These are phyloP conservation scores for Fulvia fulva DNA, from an alignment of 2,329 filamentous ascomycete species.

Conservation along the genomic window DNA sequence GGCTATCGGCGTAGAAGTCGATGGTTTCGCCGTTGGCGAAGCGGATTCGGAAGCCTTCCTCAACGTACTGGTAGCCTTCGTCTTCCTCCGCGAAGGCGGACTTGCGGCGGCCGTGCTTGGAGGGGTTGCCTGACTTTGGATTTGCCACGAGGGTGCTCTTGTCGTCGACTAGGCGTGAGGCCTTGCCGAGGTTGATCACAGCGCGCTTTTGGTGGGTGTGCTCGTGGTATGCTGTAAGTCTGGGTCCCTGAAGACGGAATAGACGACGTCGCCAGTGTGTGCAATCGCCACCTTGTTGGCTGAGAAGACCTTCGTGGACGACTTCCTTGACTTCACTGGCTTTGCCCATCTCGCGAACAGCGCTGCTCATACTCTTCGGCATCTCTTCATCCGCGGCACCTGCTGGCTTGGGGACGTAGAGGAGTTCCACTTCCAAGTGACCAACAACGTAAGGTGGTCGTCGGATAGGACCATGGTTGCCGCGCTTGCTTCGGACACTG, in stretches of 20 bases:
- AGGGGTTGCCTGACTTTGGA: constrained; percentile 65
- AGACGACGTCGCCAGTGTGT: constrained; percentile 98
- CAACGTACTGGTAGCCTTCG: constrained; percentile 99
- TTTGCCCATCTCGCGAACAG: constrained; percentile 86
- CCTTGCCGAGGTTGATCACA: constrained; percentile 93
- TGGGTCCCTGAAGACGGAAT: constrained; percentile 88
- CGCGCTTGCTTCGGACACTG: constrained; percentile 85
- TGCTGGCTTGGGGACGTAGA: constrained; percentile 92
- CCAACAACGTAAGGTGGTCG: constrained; percentile 94
- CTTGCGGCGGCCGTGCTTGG: constrained; percentile 60
- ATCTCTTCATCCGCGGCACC: constrained; percentile 87
- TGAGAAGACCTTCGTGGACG: constrained; percentile 78
- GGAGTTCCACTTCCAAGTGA: constrained; percentile 86
- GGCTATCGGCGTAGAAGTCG: constrained; percentile 93
- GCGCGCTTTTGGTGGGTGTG: constrained; percentile 90
- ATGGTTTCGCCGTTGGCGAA: constrained; percentile 98
- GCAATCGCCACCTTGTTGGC: constrained; percentile 96
- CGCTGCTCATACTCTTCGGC: constrained; percentile 99
- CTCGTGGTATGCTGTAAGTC: constrained; percentile 94
- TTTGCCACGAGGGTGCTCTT: constrained; percentile 77
- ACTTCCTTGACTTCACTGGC: constrained; percentile 76
- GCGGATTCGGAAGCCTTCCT: constrained; percentile 96
- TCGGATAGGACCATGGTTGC: constrained; percentile 59
- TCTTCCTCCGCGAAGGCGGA: constrained; percentile 97
- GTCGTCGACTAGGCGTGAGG: constrained; percentile 89